Evolutionary conservation across 1,284 basidiomycete species (phyloP).

Genomic region (Phaffia rhodozyma): DNA sequence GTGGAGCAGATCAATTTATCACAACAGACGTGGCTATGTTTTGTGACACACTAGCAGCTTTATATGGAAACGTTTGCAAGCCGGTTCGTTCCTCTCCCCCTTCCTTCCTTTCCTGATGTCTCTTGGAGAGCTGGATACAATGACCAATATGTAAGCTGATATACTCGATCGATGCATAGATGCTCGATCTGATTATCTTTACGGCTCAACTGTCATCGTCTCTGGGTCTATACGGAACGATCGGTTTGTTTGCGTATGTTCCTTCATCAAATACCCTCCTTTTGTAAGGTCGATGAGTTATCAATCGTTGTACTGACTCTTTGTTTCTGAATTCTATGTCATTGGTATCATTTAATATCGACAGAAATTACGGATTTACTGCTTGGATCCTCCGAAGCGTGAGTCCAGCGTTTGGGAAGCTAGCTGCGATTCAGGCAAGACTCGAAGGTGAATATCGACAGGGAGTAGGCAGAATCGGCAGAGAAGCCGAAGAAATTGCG

Average conservation of each 20-base stretch:
- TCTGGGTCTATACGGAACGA: slow-evolving; percentile 61
- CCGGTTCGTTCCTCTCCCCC: slow-evolving; percentile 40
- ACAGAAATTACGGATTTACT: slow-evolving; percentile 40
- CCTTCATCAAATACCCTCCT: no score
- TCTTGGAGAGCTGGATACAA: background rate
- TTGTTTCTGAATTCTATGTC: background rate
- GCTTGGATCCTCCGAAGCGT: slow-evolving; percentile 64
- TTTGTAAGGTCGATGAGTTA: background rate
- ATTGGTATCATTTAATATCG: background rate
- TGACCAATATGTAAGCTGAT: slow-evolving; percentile 6
- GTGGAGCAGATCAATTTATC: slow-evolving; percentile 77
- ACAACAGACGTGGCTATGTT: slow-evolving; percentile 87
- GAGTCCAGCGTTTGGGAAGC: slow-evolving; percentile 84
- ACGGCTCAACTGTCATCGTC: slow-evolving; percentile 80
- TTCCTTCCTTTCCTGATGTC: background rate
- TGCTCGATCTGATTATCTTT: slow-evolving; percentile 84
- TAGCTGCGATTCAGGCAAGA: slow-evolving; percentile 79
- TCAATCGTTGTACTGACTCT: background rate
- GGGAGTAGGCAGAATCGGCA: slow-evolving; percentile 73
- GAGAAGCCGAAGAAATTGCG: slow-evolving; percentile 91
- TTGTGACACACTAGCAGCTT: slow-evolving; percentile 71
- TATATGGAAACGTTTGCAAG: slow-evolving; percentile 46
- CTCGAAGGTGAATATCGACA: slow-evolving; percentile 76
- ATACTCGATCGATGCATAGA: slow-evolving; percentile 40
- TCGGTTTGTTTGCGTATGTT: slow-evolving; percentile 48